Base-by-base conservation (phyloP, 2,329 filamentous ascomycete genomes). In the Diatrype stigma region DNA sequence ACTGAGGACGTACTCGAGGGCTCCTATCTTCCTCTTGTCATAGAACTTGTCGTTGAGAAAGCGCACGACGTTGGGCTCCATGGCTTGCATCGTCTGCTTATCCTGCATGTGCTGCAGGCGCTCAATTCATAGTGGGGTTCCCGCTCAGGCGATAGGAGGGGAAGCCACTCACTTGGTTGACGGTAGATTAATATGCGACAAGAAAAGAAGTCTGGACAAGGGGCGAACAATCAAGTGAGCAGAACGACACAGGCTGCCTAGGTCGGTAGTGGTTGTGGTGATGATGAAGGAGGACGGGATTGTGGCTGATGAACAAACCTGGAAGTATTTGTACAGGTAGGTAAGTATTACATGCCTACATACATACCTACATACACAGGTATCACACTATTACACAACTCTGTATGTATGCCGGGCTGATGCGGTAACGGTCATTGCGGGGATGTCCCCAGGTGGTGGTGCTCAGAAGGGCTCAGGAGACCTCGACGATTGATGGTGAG, bases 11-110 rank as follows among this genome's bases (percentile, higher is more conserved):
- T 85, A 96, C 91, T 99, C 94, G 51, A 99, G 82, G 62, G 95
- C 94, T 58, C 94, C 94, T 65, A 91, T 86, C 73, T 99, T 99
- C 68, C 95, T 85, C 78, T 95, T 96, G 69, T 99, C 94, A 71
- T 99, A 99, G 67, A 97, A 86, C 82, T 96, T 99, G 75, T 99
- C 94, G 69, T 95, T 96, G 67, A 99, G 79, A 60, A 92, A 82
- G 62, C 93, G 89, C 72, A 95, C 90, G 68, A 96, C 90, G 67
- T 85, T 86, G 65, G 82, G 78, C 76, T 97, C 93, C 92, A 97
- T 96, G 63, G 52, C 65, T 64, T 51, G 8, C 38, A 50, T 51
- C 45, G 49, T 51, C 37, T 46, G 47, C 30, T 32, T 42, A 12
- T 50, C 28, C 26, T n/a, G 11, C 37, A 19, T n/a, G n/a, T n/a